Conservation (phyloP, 495 filamentous ascomycete genomes). For the Aspergillus conjunctus region DNA sequence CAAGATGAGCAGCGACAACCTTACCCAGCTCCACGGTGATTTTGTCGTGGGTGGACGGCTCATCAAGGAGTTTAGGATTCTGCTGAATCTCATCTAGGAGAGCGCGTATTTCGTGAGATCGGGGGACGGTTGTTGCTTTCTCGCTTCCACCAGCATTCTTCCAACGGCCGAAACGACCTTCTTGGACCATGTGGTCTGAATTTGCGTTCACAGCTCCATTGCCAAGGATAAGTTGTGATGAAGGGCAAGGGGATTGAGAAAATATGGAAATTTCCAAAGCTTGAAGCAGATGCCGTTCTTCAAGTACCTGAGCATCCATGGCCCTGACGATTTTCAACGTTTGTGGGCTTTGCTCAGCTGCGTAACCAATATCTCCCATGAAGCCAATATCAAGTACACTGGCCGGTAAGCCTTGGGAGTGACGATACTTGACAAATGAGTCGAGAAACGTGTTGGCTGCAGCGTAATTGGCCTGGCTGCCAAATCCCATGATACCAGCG, state of each 20-base stretch:
- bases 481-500: slow-evolving; percentile 24
- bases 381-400: slow-evolving; percentile 38
- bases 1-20: slow-evolving; percentile 37
- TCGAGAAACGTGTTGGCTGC: slow-evolving; percentile 35
- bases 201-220: too few relatives aligned
- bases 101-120: neutral
- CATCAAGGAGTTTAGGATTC: slow-evolving; percentile 20
- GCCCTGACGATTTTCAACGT: neutral
- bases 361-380: slow-evolving; percentile 42
- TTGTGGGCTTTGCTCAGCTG: neutral
- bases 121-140: too few relatives aligned
- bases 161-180: neutral
- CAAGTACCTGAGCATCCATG: neutral
- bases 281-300: neutral
- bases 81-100: slow-evolving; percentile 5
- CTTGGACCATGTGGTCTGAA: neutral
- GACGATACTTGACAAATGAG: slow-evolving; percentile 25
- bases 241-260: too few relatives aligned
- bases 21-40: slow-evolving; percentile 28
- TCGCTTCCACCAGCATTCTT: neutral
- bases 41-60: slow-evolving; percentile 16
- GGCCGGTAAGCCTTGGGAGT: slow-evolving; percentile 19
- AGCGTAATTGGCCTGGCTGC: slow-evolving; percentile 34
- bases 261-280: neutral
- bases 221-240: neutral